phyloP scores from a whole-genome alignment of 139 green algal genomes.

The Chlorella ohadii region DNA sequence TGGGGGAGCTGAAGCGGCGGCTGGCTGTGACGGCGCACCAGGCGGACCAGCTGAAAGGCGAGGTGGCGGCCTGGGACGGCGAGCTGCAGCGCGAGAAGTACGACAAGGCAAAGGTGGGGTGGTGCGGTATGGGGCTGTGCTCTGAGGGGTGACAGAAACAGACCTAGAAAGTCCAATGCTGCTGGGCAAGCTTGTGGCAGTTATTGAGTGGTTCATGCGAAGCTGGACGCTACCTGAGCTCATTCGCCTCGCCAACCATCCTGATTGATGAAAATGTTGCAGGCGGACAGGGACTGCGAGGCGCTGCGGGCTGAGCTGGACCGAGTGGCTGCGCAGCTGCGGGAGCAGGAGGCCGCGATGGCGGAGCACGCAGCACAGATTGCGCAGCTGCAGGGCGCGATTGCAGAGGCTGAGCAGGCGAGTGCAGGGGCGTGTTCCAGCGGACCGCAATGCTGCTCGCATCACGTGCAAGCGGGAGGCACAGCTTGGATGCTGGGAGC shows the following conservation, averaged over 20 bases:
- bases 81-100: slow-evolving; percentile 91
- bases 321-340: slow-evolving; percentile 26
- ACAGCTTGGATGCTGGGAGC: no score
- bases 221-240: no score
- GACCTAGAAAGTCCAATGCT: no score
- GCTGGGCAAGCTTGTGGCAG: no score
- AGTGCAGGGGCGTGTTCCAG: neutral
- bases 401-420: slow-evolving; percentile 80
- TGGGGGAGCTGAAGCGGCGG: slow-evolving; percentile 92
- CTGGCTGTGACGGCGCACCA: slow-evolving; percentile 89
- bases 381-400: slow-evolving; percentile 87
- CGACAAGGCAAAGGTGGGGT: slow-evolving; percentile 85
- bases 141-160: no score
- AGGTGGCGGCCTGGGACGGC: slow-evolving; percentile 87
- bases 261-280: no score
- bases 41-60: slow-evolving; percentile 92
- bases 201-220: no score
- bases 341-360: slow-evolving; percentile 81
- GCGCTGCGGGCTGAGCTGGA: slow-evolving; percentile 82
- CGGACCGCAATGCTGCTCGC: no score
- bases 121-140: no score
- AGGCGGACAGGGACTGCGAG: slow-evolving; percentile 94
- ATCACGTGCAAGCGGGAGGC: no score
- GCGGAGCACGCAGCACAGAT: slow-evolving; percentile 72
- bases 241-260: no score